Conservation (phyloP, 169 alveolate genomes). For the Plasmodium billcollinsi region DNA sequence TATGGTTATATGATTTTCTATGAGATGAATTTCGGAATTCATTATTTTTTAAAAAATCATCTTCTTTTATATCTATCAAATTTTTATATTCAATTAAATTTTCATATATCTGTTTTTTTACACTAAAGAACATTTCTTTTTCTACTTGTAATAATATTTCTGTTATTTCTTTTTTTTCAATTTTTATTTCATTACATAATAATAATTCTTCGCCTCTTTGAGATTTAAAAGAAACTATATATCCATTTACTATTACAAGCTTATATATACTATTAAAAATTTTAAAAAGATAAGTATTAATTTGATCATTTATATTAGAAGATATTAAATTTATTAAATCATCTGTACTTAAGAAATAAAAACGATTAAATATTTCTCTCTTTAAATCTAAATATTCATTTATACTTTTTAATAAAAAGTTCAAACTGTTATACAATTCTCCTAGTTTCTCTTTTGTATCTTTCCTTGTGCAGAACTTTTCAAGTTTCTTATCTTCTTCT, state of each 20-base stretch:
- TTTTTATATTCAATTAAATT: slow-evolving; percentile 67
- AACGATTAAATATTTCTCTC: slow-evolving; percentile 65
- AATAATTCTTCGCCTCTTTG: slow-evolving; percentile 69
- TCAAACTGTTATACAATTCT: slow-evolving; percentile 54
- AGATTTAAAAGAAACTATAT: slow-evolving; percentile 56
- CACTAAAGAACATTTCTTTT: slow-evolving; percentile 66
- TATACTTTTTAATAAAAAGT: slow-evolving; percentile 51
- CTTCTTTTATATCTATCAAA: slow-evolving; percentile 74
- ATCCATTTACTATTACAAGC: slow-evolving; percentile 65
- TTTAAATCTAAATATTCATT: slow-evolving; percentile 72
- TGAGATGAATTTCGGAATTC: slow-evolving; percentile 7
- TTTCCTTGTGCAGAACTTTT: slow-evolving; percentile 50
- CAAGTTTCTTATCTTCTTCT: slow-evolving; percentile 72
- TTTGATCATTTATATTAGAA: slow-evolving; percentile 71
- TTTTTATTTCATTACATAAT: slow-evolving; percentile 63
- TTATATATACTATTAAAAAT: slow-evolving; percentile 66
- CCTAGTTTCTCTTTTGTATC: slow-evolving; percentile 65
- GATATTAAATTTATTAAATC: slow-evolving; percentile 71
- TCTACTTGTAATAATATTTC: slow-evolving; percentile 70
- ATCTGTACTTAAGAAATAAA: slow-evolving; percentile 72
- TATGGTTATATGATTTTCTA: neutral
- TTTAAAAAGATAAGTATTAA: slow-evolving; percentile 69
- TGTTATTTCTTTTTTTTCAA: slow-evolving; percentile 72
- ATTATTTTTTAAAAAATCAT: slow-evolving; percentile 69
- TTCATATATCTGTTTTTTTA: slow-evolving; percentile 61